Evolutionary conservation across 306 rosid genomes (phyloP), one percentile per base, ranked within the genome.

Genomic region (Prunus mume): DNA sequence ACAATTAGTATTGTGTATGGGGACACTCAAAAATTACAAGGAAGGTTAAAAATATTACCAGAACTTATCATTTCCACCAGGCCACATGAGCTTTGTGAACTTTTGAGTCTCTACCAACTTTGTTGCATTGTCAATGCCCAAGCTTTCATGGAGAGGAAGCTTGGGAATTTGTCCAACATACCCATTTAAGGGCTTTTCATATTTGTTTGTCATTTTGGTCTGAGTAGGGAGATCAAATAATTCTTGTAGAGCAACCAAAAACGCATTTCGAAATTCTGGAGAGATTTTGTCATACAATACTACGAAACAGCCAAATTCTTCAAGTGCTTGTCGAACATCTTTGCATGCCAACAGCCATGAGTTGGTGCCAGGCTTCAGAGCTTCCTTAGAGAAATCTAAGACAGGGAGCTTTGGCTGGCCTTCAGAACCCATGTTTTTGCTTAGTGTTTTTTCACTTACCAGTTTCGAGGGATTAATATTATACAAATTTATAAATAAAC

Each of bases 131-230:
- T 83, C 87, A 41, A 86, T 86, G 27, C 90, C 90, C 75, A 86
- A 30, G 78, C 87, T 86, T 76, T 86, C 90, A 71, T 86, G 90
- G 54, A 86, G 83, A 64, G 90, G 90, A 12, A 86, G 30, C 1
- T 61, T 69, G 17, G 76, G 84, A 69, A 83, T 77, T 68, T 83
- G 82, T 10, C 87, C 90, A 34, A 86, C 85, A 38, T 86, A 83
- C 2, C 90, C 90, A 69, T 75, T 86, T n/a, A 81, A 71, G 46
- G 87, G 82, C 75, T 83, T 86, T 10, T 80, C 90, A 13, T 86
- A 83, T 49, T 72, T 81, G 76, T 83, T 86, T 68, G 50, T 72
- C 90, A 78, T 77, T 76, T 86, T 86, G 51, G 75, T 80, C 70
- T 71, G 68, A 10, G 82, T 66, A 54, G 89, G 87, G 51, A 86